phyloP scores from a whole-genome alignment of 257 asterid species.

The Lantana camara region DNA sequence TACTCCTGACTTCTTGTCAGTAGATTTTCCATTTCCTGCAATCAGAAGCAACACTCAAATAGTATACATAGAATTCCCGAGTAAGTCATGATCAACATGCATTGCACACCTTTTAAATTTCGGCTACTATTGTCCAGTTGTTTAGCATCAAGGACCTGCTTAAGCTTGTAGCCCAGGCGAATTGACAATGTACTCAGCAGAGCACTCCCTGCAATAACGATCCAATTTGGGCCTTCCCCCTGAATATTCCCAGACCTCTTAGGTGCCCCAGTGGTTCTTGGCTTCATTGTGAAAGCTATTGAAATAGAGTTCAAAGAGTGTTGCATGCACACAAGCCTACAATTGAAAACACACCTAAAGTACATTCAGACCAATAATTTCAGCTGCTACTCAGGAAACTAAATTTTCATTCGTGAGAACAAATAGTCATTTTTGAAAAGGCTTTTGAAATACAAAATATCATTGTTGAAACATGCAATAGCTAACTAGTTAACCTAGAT shows the following conservation, averaged over 20 bases:
- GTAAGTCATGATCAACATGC: neutral
- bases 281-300: constrained; percentile 49
- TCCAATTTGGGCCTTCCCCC: constrained; percentile 79
- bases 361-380: constrained; percentile 16
- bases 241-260: constrained; percentile 50
- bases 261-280: constrained; percentile 48
- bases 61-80: constrained; percentile 25
- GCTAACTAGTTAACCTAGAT: neutral
- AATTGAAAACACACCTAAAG: constrained; percentile 22
- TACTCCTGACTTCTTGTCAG: constrained; percentile 49
- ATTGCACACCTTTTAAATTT: constrained; percentile 50
- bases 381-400: neutral
- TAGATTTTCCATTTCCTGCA: constrained; percentile 59
- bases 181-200: constrained; percentile 72
- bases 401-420: neutral
- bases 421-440: neutral
- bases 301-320: constrained; percentile 27
- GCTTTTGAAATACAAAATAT: constrained; percentile 1
- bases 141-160: constrained; percentile 70
- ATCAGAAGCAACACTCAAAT: constrained; percentile 32
- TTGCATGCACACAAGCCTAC: constrained; percentile 38
- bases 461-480: constrained; percentile 1
- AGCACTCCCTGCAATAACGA: constrained; percentile 82
- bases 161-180: constrained; percentile 81
- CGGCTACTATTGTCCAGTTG: constrained; percentile 43